Evolutionary conservation across 2,329 filamentous ascomycete species (phyloP), one percentile per base, ranked within the genome.

Genomic region (Cercospora citrullina): DNA sequence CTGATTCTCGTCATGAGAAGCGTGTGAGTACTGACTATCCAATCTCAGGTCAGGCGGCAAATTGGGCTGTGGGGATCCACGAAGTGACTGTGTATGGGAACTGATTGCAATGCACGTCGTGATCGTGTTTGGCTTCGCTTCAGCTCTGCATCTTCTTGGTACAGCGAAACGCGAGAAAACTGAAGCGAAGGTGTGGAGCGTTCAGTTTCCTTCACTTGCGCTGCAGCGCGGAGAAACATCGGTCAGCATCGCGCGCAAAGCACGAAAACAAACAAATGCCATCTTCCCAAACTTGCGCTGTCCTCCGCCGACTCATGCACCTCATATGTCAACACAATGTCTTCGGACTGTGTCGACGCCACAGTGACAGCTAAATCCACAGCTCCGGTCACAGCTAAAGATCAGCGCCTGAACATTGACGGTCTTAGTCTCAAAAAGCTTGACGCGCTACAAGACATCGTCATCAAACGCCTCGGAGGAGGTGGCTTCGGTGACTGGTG

Each of bases 31-130:
- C 57, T 60, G 26, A 51, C 23, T 16, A 51, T 1, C 5, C 7
- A 8, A 45, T 39, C 28, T 31, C 10, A 60, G 53, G 31, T 36
- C 55, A 59, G 57, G 48, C n/a, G 8, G 66, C 66, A 14, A 51
- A 42, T 5, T 68, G 66, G 67, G 63, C 67, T 2, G 63, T 63
- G 2, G 67, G 67, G 3, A 63, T 68, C 14, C 39, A 68, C 45
- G 67, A 68, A 33, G 63, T 63, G 18, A 68, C 67, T 8, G 48
- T 66, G 14, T 68, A 68, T 28, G 67, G 67, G 12, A 48, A 12
- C 16, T 66, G 21, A 62, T 55, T 8, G 6, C 0, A n/a, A 23
- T 14, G 21, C 48, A n/a, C 23, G 5, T 26, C 26, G 14, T 55
- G 48, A 55, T 53, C 5, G 45, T n/a, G 9, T 31, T 31, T 39